These are phyloP conservation scores for Leccinum variicolor DNA, from an alignment of 768 basidiomycete species.

Conservation along the genomic window DNA sequence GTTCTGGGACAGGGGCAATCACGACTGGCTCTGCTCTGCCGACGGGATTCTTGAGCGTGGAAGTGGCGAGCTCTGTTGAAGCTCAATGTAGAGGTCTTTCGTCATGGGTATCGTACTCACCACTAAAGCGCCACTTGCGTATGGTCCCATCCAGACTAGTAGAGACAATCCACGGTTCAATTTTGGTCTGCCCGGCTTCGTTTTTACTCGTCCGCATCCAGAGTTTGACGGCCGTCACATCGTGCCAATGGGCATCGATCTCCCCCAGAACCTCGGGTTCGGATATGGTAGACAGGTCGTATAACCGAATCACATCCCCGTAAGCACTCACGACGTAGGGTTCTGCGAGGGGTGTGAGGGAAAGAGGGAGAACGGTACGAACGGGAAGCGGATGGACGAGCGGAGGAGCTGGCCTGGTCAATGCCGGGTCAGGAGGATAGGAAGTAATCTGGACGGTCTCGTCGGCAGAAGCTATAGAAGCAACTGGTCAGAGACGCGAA, in stretches of 20 bases:
- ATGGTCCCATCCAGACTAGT: constrained; percentile 85
- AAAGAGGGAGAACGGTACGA: constrained; percentile 68
- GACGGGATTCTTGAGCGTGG: constrained; percentile 21
- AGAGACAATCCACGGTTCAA: constrained; percentile 81
- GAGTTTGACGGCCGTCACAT: constrained; percentile 70
- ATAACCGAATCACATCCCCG: constrained; percentile 80
- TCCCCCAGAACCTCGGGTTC: constrained; percentile 70
- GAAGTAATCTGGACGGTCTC: constrained; percentile 69
- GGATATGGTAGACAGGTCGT: constrained; percentile 66
- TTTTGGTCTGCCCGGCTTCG: constrained; percentile 42
- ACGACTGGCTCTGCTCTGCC: constrained; percentile 15
- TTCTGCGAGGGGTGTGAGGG: constrained; percentile 59
- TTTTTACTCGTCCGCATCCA: constrained; percentile 59
- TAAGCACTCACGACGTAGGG: constrained; percentile 79
- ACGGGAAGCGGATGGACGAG: constrained; percentile 63
- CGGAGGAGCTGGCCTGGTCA: constrained; percentile 42
- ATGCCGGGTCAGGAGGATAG: constrained; percentile 34
- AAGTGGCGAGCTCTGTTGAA: constrained; percentile 25
- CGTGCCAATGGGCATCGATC: constrained; percentile 88
- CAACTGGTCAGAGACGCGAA: not conserved
- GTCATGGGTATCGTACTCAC: constrained; percentile 28
- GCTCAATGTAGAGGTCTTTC: not conserved
- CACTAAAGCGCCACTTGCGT: constrained; percentile 77
- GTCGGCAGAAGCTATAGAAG: constrained; percentile 75
- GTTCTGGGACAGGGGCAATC: constrained; percentile 28